These are phyloP conservation scores for Talaromyces amestolkiae DNA, from an alignment of 2,329 filamentous ascomycete species.

Conservation along the genomic window DNA sequence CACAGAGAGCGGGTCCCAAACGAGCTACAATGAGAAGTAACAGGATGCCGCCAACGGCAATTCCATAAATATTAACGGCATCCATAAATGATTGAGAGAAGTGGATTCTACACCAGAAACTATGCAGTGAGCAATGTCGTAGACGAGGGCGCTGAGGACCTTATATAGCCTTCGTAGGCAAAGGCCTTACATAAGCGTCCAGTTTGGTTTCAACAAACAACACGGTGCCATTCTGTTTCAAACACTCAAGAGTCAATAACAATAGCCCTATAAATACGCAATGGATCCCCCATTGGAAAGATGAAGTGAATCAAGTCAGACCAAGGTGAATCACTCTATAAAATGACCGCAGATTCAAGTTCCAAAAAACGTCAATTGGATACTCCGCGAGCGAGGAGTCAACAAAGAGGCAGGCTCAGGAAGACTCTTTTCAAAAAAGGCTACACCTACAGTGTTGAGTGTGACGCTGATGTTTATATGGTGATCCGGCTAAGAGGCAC, in stretches of 20 bases:
- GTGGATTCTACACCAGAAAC: not conserved
- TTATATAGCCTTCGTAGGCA: not conserved
- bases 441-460: constrained; percentile 1
- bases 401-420: constrained; percentile 5
- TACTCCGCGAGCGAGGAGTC: not conserved
- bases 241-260: not conserved
- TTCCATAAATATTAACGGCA: too few relatives aligned
- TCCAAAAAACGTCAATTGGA: constrained; percentile 1
- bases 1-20: too few relatives aligned
- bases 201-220: not conserved
- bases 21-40: too few relatives aligned
- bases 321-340: not conserved
- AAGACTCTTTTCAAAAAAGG: constrained; percentile 9
- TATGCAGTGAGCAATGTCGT: not conserved
- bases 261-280: not conserved
- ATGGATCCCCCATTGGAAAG: not conserved
- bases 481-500: constrained; percentile 1
- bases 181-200: not conserved
- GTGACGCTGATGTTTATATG: constrained; percentile 5
- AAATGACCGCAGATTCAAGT: not conserved
- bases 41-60: too few relatives aligned
- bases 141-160: not conserved
- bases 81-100: not conserved
- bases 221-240: not conserved
- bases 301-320: not conserved